Evolutionary conservation across 108 stramenopile species (phyloP).

Genomic region (Nitzschia palea): DNA sequence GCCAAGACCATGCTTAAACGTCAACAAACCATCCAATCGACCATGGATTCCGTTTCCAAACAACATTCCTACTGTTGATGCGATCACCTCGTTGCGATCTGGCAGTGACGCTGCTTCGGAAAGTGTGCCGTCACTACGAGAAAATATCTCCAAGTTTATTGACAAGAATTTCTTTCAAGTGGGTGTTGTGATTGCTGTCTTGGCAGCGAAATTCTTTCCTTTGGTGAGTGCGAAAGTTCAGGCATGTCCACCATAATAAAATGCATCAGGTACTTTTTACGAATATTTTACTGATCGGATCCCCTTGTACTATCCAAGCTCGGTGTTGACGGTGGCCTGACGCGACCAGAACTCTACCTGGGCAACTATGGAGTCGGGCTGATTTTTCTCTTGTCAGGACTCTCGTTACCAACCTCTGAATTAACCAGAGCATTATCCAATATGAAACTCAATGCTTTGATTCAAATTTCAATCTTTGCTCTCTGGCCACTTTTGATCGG

Average conservation of each 20-base stretch:
- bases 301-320: slow-evolving; percentile 27
- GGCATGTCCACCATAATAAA: background rate
- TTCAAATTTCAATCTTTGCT: slow-evolving; percentile 68
- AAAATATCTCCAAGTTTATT: slow-evolving; percentile 26
- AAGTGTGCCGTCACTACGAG: background rate
- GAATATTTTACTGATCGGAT: too few species aligned
- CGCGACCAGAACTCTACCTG: slow-evolving; percentile 82
- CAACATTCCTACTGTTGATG: background rate
- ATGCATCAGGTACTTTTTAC: too few species aligned
- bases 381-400: slow-evolving; percentile 87
- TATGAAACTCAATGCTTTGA: slow-evolving; percentile 70
- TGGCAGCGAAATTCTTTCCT: slow-evolving; percentile 62
- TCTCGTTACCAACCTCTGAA: slow-evolving; percentile 73
- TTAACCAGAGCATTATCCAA: slow-evolving; percentile 66
- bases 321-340: slow-evolving; percentile 68
- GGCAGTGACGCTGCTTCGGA: background rate
- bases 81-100: background rate
- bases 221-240: slow-evolving; percentile 2
- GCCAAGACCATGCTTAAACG: too few species aligned
- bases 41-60: too few species aligned
- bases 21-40: too few species aligned
- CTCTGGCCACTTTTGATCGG: slow-evolving; percentile 82
- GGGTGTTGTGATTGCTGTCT: slow-evolving; percentile 75
- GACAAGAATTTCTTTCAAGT: slow-evolving; percentile 80
- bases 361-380: slow-evolving; percentile 82